Evolutionary conservation across 2,329 filamentous ascomycete species (phyloP).

Genomic region (Achaetomium macrosporum): DNA sequence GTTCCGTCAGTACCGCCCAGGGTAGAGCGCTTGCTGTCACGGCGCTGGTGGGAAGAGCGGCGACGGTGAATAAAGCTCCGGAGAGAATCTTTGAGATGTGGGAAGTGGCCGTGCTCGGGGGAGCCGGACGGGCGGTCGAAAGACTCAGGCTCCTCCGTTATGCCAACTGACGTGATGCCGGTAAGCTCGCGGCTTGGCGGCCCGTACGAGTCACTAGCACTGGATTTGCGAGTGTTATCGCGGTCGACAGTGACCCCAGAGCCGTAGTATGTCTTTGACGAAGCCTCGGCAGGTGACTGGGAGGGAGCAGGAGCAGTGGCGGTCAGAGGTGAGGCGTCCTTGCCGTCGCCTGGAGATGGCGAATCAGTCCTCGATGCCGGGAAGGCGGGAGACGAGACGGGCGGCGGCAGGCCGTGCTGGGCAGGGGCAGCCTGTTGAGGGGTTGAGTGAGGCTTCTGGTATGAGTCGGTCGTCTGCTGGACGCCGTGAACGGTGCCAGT

Average conservation of each 20-base stretch:
- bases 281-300: conserved; percentile 4
- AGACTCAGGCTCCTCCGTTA: conserved; percentile 26
- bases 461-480: conserved; percentile 6
- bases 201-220: conserved; percentile 22
- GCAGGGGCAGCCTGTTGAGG: conserved; percentile 15
- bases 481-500: conserved; percentile 5
- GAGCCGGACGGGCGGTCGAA: conserved; percentile 16
- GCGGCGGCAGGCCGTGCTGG: conserved; percentile 23
- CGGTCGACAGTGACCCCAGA: conserved; percentile 19
- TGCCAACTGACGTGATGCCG: conserved; percentile 18
- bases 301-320: conserved; percentile 13
- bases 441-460: conserved; percentile 15
- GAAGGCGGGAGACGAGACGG: conserved; percentile 21
- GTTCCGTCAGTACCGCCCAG: conserved; percentile 16
- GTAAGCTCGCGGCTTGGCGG: conserved; percentile 22
- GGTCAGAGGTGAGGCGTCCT: conserved; percentile 8
- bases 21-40: conserved; percentile 25
- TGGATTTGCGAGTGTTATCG: conserved; percentile 22
- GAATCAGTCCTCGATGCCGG: conserved; percentile 15
- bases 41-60: conserved; percentile 18
- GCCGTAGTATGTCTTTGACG: conserved; percentile 4
- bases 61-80: conserved; percentile 19
- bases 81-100: conserved; percentile 19
- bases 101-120: conserved; percentile 15
- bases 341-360: conserved; percentile 9